Conservation (phyloP, 1,284 basidiomycete genomes). For the Leccinum fallax region DNA sequence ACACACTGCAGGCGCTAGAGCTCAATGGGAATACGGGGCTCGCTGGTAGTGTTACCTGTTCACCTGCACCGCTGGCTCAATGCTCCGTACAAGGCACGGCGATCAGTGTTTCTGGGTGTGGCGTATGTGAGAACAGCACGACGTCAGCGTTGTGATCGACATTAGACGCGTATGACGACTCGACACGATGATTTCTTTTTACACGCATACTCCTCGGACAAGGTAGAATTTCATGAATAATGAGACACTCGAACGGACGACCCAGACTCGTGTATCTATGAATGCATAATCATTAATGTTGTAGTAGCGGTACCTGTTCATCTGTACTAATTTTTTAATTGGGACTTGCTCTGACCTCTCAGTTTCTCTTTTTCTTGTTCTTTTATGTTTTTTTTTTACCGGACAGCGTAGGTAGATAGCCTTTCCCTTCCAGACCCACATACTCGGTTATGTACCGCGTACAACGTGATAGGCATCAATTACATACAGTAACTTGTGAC, state of each 20-base stretch:
- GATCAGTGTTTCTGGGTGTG: constrained; percentile 26
- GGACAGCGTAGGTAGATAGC: background rate
- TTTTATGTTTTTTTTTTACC: background rate
- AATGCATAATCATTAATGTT: constrained; percentile 3
- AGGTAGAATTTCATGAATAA: constrained; percentile 1
- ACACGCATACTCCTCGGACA: background rate
- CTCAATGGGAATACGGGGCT: constrained; percentile 35
- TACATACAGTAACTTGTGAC: background rate
- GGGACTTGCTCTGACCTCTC: background rate
- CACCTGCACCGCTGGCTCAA: constrained; percentile 15
- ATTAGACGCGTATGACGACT: constrained; percentile 2
- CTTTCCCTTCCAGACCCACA: background rate
- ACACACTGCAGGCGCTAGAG: constrained; percentile 33
- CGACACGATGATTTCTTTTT: background rate
- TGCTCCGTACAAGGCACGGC: constrained; percentile 27
- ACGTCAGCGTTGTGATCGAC: constrained; percentile 2
- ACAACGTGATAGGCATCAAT: background rate
- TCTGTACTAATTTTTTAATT: constrained; percentile 2
- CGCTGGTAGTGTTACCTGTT: constrained; percentile 27
- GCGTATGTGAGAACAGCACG: constrained; percentile 25
- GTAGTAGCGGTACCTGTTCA: constrained; percentile 15
- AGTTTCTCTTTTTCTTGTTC: background rate
- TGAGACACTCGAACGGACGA: constrained; percentile 5
- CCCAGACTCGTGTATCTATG: constrained; percentile 3
- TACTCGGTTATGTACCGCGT: too few relatives aligned